Percentiles rank a stretch among this genome's conserved stretches.
phyloP scores from a whole-genome alignment of 192 early-diverging fungal genomes.

The Linnemannia elongata region DNA sequence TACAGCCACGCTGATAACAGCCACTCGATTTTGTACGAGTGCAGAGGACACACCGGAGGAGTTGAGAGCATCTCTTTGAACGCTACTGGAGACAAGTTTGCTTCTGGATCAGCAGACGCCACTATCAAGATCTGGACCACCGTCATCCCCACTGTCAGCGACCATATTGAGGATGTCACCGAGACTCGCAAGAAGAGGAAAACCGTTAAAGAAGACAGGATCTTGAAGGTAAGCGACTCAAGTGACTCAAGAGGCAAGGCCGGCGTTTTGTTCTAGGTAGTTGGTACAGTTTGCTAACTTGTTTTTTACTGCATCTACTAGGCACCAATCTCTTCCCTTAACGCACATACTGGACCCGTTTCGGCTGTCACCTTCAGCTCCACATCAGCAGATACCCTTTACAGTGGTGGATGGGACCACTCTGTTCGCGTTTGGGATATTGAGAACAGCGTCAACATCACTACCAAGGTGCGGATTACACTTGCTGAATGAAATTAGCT shows the following conservation, averaged over 20 bases:
- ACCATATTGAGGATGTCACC: constrained; percentile 51
- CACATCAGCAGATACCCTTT: constrained; percentile 72
- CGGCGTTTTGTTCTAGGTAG: background rate
- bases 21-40: constrained; percentile 73
- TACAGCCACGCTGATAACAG: constrained; percentile 57
- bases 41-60: constrained; percentile 84
- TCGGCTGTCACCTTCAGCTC: constrained; percentile 76
- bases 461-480: constrained; percentile 72
- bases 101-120: constrained; percentile 82
- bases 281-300: background rate
- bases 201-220: constrained; percentile 60
- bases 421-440: constrained; percentile 93
- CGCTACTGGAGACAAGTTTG: constrained; percentile 67
- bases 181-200: constrained; percentile 65
- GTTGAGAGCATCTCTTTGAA: constrained; percentile 83
- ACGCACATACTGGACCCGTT: constrained; percentile 86
- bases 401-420: constrained; percentile 95
- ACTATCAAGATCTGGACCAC: constrained; percentile 86
- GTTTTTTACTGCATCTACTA: constrained; percentile 7
- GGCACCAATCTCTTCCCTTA: constrained; percentile 58
- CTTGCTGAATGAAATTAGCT: background rate
- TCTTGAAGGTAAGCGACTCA: constrained; percentile 48
- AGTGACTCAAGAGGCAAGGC: background rate
- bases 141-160: constrained; percentile 34
- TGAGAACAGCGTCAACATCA: constrained; percentile 76